Percentiles rank a stretch among this genome's conserved stretches.
phyloP scores from a whole-genome alignment of 148 eudicot genomes.

The Chenopodium berlandieri region DNA sequence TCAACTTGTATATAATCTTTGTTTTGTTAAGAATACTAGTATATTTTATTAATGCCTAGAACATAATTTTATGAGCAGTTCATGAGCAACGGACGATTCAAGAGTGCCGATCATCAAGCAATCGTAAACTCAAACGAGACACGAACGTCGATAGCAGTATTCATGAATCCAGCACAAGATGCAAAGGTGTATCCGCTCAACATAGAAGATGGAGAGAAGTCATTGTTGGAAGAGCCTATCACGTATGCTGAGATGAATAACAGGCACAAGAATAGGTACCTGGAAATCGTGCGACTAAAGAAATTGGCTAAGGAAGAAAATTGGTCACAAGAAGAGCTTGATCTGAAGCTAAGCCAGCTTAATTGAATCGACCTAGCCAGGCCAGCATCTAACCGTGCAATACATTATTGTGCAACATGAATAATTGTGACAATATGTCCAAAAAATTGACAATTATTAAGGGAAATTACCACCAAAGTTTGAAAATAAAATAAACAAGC shows the following conservation, averaged over 20 bases:
- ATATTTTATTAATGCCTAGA: neutral
- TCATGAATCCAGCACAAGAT: conserved; percentile 58
- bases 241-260: conserved; percentile 52
- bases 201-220: conserved; percentile 53
- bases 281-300: conserved; percentile 41
- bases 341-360: conserved; percentile 22
- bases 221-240: conserved; percentile 56
- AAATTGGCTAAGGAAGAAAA: conserved; percentile 37
- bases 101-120: conserved; percentile 76
- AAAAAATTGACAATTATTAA: no score
- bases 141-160: conserved; percentile 59
- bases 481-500: no score
- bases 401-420: no score
- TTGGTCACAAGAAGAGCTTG: conserved; percentile 22
- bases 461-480: no score
- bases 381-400: no score
- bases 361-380: neutral
- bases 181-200: conserved; percentile 58
- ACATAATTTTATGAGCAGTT: conserved; percentile 29
- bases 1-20: no score
- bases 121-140: conserved; percentile 51
- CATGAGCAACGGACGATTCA: conserved; percentile 76
- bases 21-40: no score
- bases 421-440: no score
- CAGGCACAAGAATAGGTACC: conserved; percentile 43